phyloP scores from a whole-genome alignment of 805 yeast species.

The Metschnikowia proteae region DNA sequence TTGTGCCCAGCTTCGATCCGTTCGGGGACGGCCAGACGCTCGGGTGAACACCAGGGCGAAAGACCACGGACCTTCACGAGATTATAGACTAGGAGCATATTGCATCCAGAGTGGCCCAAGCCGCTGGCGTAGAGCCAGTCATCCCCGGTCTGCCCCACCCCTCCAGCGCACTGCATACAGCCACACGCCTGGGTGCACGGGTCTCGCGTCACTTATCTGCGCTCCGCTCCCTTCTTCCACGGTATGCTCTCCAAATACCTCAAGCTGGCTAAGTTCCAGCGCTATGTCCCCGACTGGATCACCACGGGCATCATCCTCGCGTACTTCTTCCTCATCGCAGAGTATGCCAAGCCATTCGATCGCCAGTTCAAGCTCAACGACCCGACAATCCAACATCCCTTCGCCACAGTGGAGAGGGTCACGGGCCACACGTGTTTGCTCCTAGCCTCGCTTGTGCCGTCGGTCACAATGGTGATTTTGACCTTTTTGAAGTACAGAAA shows the following conservation, averaged over 20 bases:
- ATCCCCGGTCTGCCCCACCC: too few relatives aligned
- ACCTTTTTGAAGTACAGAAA: slow-evolving; percentile 11
- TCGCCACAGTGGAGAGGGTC: slow-evolving; percentile 30
- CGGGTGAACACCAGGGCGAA: background rate
- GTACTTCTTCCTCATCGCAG: slow-evolving; percentile 30
- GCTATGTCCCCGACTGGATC: slow-evolving; percentile 32
- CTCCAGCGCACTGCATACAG: too few relatives aligned
- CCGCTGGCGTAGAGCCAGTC: too few relatives aligned
- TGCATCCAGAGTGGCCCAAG: too few relatives aligned
- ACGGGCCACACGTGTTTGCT: slow-evolving; percentile 24
- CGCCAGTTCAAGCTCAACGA: slow-evolving; percentile 35
- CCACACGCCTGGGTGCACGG: background rate
- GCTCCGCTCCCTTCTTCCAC: background rate
- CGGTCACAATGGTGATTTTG: slow-evolving; percentile 18
- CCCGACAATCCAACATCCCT: slow-evolving; percentile 34
- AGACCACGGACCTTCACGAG: background rate
- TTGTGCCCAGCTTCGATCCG: slow-evolving; percentile 15
- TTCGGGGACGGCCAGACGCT: slow-evolving; percentile 11
- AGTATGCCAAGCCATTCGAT: slow-evolving; percentile 30
- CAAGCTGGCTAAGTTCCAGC: slow-evolving; percentile 19
- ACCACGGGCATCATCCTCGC: slow-evolving; percentile 20
- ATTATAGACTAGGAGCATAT: background rate
- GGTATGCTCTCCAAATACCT: slow-evolving; percentile 15
- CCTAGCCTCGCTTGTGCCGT: slow-evolving; percentile 27
- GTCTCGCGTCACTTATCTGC: background rate